Evolutionary conservation across 768 basidiomycete genomes (phyloP), one percentile per base, ranked within the genome.

Genomic region (Rhizopogon salebrosus): DNA sequence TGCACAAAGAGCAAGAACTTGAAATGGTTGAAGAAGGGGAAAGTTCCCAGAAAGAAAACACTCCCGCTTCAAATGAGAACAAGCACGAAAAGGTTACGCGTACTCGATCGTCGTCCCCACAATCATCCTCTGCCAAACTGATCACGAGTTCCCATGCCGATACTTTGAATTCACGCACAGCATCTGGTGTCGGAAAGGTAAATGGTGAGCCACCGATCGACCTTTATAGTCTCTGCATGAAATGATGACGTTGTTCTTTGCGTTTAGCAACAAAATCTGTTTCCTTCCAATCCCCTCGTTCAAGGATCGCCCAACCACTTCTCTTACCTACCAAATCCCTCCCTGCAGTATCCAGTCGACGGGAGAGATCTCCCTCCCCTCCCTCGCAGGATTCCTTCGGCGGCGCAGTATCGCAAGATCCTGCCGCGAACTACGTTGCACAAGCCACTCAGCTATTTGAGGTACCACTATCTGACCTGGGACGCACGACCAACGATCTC

Each of bases 381-480:
- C 63, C 65, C 8, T 83, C 84, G 3, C 76, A 80, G 62, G 85
- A 87, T 63, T 87, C 86, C 2, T 85, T 88, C 54, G 83, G 75
- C 37, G 79, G 74, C 31, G 72, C 73, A 34, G 55, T 75, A n/a
- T 72, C 77, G 1, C 72, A 75, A 35, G 76, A 83, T 53, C 75
- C 73, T 8, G 74, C 75, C 26, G 70, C 74, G 49, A 66, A 63
- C 24, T 79, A 75, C 56, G 56, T 84, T 4, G 74, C 77, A 13
- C 64, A 66, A 14, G 66, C 76, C 3, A 53, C 66, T 41, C 78
- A 76, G 55, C 72, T 76, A 48, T 84, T 87, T 48, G 64, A 76
- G 39, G 66, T 81, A 18, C 87, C 86, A 49, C 67, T 87, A 41
- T 78, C 80, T 27, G 78, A 84, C 57, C 71, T 85, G 16, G 79